A percentile compares a stretch with the other conserved stretches of the same genome.
Conservation (phyloP, 495 filamentous ascomycete genomes). For the Xylaria curta region DNA sequence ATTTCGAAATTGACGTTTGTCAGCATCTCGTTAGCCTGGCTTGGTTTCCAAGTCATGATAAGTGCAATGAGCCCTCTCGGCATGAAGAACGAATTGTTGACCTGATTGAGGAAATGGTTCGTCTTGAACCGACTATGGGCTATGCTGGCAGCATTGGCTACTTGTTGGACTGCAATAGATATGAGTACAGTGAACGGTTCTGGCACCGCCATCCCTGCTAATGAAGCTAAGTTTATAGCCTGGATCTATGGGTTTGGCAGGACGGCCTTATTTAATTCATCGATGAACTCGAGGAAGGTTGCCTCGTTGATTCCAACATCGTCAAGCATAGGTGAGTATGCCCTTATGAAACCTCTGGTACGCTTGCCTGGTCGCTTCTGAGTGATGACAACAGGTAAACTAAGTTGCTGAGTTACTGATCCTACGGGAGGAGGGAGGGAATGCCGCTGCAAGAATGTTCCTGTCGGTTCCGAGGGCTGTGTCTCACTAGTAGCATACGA, state of each 20-base stretch:
- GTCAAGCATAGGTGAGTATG: slow-evolving; percentile 60
- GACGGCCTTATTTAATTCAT: slow-evolving; percentile 53
- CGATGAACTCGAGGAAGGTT: slow-evolving; percentile 63
- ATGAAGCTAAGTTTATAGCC: slow-evolving; percentile 52
- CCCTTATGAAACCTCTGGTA: slow-evolving; percentile 52
- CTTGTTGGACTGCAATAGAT: slow-evolving; percentile 45
- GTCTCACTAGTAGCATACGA: not conserved
- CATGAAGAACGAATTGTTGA: slow-evolving; percentile 62
- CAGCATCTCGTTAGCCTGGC: slow-evolving; percentile 32
- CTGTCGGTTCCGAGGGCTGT: not conserved
- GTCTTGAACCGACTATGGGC: slow-evolving; percentile 50
- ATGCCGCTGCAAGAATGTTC: slow-evolving; percentile 10
- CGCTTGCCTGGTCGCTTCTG: slow-evolving; percentile 55
- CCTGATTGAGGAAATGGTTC: slow-evolving; percentile 59
- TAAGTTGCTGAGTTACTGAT: slow-evolving; percentile 30
- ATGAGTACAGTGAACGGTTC: slow-evolving; percentile 49
- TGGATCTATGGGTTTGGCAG: slow-evolving; percentile 49
- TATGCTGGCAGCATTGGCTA: slow-evolving; percentile 50
- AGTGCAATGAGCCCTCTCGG: slow-evolving; percentile 64
- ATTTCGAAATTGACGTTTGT: slow-evolving; percentile 43
- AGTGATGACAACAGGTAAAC: slow-evolving; percentile 56
- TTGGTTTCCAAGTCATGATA: slow-evolving; percentile 64
- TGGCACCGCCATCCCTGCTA: slow-evolving; percentile 47
- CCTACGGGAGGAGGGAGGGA: not conserved
- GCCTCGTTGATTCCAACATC: slow-evolving; percentile 58